Base-by-base conservation (phyloP, 225 moss, liverwort and hornwort species). In the Marchantia polymorpha region DNA sequence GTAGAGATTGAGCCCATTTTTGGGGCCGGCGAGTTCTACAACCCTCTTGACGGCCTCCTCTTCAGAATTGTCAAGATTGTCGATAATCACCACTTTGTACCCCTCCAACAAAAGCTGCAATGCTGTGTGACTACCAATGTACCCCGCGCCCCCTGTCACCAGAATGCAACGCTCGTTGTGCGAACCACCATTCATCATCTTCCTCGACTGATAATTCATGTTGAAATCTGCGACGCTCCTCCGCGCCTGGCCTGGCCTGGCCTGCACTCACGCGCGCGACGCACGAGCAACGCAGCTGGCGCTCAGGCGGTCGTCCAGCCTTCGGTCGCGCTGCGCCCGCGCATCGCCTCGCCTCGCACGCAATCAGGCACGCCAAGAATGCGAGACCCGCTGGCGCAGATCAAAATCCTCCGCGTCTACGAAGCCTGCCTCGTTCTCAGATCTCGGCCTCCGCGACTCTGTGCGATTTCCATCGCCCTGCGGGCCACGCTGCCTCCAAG, bases 121-220 rank as follows among this genome's bases (percentile, higher is more conserved):
- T 30, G 91, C 85, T 10, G 95, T 92, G 61, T 96, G 95, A 79
- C 89, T 93, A 16, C 95, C 95, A 82, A 96, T 96, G 84, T 93
- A 96, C 48, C 95, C 95, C 30, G 95, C 95, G 74, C 95, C 95
- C 27, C 95, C 95, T 1, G 95, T 93, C 76, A 96, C 95, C 79
- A 96, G 80, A 81, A 96, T 87, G 76, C 90, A 92, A 63, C 92
- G 85, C 82, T 89, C 82, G 74, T 80, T 79, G 58, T 39, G 26
- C 80, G 74, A 78, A 29, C 87, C 89, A 30, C 88, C 90, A 55
- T 82, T 76, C 76, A 85, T 85, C 89, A 88, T 91, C 74, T 83
- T 87, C 69, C 72, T 84, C 23, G 77, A 59, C 51, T 70, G 74
- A 23, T 19, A 60, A 77, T 80, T 84, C 87, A 87, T 87, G 30